Evolutionary conservation across 768 basidiomycete species (phyloP).

Genomic region (Gelatoporia subvermispora): DNA sequence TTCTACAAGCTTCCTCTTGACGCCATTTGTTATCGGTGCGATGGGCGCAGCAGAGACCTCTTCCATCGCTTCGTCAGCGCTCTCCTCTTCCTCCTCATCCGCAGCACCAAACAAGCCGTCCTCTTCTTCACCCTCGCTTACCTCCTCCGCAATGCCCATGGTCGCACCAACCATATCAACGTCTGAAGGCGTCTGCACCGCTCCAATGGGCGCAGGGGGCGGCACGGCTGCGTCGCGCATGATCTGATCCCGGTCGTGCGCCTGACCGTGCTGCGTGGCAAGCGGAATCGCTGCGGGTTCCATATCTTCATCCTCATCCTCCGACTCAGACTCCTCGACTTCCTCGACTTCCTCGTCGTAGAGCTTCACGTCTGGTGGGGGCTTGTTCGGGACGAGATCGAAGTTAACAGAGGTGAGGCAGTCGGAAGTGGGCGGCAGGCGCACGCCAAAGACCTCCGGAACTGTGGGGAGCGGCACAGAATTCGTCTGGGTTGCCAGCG

Average conservation of each 20-base stretch:
- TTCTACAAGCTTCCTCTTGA: slow-evolving; percentile 77
- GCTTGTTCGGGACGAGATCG: slow-evolving; percentile 80
- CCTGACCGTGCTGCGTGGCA: slow-evolving; percentile 15
- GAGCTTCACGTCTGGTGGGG: slow-evolving; percentile 69
- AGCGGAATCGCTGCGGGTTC: slow-evolving; percentile 53
- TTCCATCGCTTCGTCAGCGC: slow-evolving; percentile 70
- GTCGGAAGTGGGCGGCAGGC: slow-evolving; percentile 64
- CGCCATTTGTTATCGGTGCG: slow-evolving; percentile 39
- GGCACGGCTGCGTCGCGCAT: background rate
- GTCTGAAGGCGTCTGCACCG: slow-evolving; percentile 63
- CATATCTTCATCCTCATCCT: slow-evolving; percentile 65
- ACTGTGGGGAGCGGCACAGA: slow-evolving; percentile 74
- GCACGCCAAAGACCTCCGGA: slow-evolving; percentile 85
- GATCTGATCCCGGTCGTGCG: background rate
- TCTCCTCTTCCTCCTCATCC: slow-evolving; percentile 61
- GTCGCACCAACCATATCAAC: slow-evolving; percentile 52
- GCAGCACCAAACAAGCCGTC: slow-evolving; percentile 76
- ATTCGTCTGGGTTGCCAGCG: slow-evolving; percentile 81
- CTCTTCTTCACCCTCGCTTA: slow-evolving; percentile 75
- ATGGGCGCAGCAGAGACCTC: slow-evolving; percentile 55
- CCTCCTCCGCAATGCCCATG: slow-evolving; percentile 39
- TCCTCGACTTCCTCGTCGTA: slow-evolving; percentile 83
- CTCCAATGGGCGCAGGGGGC: slow-evolving; percentile 30
- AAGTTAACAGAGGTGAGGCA: slow-evolving; percentile 80
- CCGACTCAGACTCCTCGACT: slow-evolving; percentile 69